Evolutionary conservation across 108 stramenopile genomes (phyloP).

Genomic region (Cyclotella choctawhatcheeana): DNA sequence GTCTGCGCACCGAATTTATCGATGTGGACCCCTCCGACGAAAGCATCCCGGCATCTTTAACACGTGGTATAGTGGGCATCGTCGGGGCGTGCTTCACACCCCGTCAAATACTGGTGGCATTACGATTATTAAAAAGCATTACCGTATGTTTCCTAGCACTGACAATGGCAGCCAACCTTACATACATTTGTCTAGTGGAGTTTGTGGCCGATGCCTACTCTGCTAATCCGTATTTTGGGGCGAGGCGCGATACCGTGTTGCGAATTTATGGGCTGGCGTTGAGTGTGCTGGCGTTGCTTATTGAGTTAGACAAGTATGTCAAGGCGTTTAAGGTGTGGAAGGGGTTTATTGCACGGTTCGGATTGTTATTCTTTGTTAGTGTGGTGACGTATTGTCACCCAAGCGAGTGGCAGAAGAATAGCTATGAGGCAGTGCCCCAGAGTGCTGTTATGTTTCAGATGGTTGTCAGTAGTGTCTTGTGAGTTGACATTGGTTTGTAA

Average conservation of each 20-base stretch:
- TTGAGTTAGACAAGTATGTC: constrained; percentile 71
- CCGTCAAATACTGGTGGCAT: constrained; percentile 63
- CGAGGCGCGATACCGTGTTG: constrained; percentile 65
- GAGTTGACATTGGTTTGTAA: not conserved
- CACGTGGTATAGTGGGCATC: constrained; percentile 38
- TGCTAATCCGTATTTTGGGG: constrained; percentile 59
- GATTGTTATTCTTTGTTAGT: constrained; percentile 71
- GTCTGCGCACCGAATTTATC: constrained; percentile 43
- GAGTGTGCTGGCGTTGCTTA: constrained; percentile 54
- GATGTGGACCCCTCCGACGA: constrained; percentile 51
- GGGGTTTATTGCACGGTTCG: constrained; percentile 64
- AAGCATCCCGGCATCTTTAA: constrained; percentile 20
- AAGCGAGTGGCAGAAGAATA: constrained; percentile 25
- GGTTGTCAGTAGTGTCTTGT: constrained; percentile 78
- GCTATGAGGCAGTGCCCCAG: constrained; percentile 47
- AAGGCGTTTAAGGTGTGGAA: constrained; percentile 69
- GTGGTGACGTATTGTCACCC: constrained; percentile 66
- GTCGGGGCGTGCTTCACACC: constrained; percentile 61
- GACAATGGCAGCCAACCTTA: constrained; percentile 60
- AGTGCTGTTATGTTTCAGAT: constrained; percentile 80
- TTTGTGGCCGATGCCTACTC: constrained; percentile 43
- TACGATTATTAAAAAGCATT: constrained; percentile 73
- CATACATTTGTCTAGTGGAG: constrained; percentile 75
- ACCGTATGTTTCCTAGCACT: constrained; percentile 71
- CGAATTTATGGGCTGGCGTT: constrained; percentile 69